Conservation (phyloP, 805 yeast genomes). For the Saturnispora bothae region DNA sequence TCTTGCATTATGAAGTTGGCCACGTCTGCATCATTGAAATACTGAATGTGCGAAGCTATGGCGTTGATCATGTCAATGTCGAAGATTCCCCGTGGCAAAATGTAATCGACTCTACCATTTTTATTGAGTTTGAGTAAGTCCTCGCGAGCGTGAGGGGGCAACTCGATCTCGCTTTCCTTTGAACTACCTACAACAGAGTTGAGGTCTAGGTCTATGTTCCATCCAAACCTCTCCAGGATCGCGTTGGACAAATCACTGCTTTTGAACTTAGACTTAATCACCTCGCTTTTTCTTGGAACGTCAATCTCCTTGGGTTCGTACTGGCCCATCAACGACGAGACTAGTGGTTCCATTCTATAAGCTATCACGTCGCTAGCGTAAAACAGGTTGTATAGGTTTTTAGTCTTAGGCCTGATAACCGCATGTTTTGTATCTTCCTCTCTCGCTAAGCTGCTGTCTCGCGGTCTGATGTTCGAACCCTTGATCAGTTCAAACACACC, state of each 20-base stretch:
- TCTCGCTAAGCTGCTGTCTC: constrained; percentile 15
- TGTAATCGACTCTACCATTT: constrained; percentile 74
- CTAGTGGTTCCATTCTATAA: constrained; percentile 79
- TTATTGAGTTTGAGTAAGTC: constrained; percentile 43
- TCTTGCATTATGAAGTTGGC: constrained; percentile 70
- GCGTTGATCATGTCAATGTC: constrained; percentile 76
- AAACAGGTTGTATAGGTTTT: constrained; percentile 68
- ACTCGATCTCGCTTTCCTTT: constrained; percentile 12
- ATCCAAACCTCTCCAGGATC: constrained; percentile 12
- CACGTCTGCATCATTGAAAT: constrained; percentile 78
- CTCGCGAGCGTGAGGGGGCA: constrained; percentile 24
- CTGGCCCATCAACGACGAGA: constrained; percentile 38
- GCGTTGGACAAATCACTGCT: constrained; percentile 20
- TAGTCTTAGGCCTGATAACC: constrained; percentile 42
- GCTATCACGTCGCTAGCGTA: constrained; percentile 92
- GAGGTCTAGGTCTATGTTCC: constrained; percentile 4
- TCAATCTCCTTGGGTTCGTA: constrained; percentile 50
- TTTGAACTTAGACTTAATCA: constrained; percentile 4
- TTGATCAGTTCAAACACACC: constrained; percentile 76
- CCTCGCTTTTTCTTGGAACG: constrained; percentile 28
- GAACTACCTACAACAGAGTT: constrained; percentile 3
- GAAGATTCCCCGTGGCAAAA: constrained; percentile 64
- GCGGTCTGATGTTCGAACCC: constrained; percentile 45
- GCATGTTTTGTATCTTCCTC: constrained; percentile 11
- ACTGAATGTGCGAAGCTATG: constrained; percentile 78